Conservation (phyloP, 495 filamentous ascomycete species). For the Penicillium chermesinum region DNA sequence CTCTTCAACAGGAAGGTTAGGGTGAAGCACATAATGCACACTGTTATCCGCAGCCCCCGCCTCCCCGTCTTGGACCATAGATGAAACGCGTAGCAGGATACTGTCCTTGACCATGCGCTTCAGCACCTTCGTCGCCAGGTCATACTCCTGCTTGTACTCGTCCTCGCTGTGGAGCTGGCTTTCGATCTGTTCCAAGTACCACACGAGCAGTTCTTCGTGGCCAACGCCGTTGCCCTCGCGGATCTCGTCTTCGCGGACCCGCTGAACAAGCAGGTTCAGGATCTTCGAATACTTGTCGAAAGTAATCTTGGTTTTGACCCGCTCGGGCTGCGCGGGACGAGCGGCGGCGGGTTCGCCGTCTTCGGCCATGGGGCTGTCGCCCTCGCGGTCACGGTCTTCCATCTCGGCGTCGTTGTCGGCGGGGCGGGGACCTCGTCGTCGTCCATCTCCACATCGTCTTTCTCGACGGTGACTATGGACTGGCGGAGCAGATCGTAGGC, state of each 20-base stretch:
- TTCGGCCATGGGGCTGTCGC: slow-evolving; percentile 64
- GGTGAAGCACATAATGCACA: slow-evolving; percentile 86
- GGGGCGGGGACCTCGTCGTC: slow-evolving; percentile 54
- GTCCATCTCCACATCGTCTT: slow-evolving; percentile 95
- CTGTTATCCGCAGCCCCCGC: slow-evolving; percentile 41
- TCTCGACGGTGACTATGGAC: slow-evolving; percentile 95
- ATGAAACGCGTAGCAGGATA: slow-evolving; percentile 84
- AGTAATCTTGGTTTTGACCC: slow-evolving; percentile 79
- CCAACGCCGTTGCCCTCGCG: slow-evolving; percentile 81
- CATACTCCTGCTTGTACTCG: slow-evolving; percentile 70
- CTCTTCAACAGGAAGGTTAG: slow-evolving; percentile 84
- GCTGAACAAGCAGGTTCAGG: slow-evolving; percentile 73
- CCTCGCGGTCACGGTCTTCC: slow-evolving; percentile 54
- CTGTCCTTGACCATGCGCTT: slow-evolving; percentile 98
- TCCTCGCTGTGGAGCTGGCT: slow-evolving; percentile 74
- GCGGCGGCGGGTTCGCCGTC: slow-evolving; percentile 39
- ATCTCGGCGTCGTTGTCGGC: slow-evolving; percentile 35
- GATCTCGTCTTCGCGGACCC: slow-evolving; percentile 71
- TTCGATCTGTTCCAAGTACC: slow-evolving; percentile 95
- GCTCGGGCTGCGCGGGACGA: slow-evolving; percentile 32
- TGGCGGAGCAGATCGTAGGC: slow-evolving; percentile 84
- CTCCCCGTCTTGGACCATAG: slow-evolving; percentile 58
- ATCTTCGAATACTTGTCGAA: slow-evolving; percentile 94
- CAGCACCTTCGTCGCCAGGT: slow-evolving; percentile 77
- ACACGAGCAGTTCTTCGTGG: slow-evolving; percentile 75